Conservation (phyloP, 208 protist genomes). For the Wallacemonas rigidus region DNA sequence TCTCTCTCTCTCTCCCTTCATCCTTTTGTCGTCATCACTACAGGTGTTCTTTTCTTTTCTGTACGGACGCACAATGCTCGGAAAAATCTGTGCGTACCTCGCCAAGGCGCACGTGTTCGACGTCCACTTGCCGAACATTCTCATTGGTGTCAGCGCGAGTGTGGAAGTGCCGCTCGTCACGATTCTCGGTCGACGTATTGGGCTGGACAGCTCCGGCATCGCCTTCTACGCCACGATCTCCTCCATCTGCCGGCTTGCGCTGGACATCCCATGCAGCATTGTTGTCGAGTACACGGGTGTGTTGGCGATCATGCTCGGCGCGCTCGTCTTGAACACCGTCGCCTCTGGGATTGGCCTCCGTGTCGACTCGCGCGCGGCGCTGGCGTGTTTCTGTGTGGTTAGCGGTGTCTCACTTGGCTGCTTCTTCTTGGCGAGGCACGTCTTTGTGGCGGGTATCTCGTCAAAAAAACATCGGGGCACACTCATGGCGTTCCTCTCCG, state of each 20-base stretch:
- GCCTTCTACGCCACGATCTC: slow-evolving; percentile 63
- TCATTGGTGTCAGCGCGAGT: slow-evolving; percentile 70
- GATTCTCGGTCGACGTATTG: slow-evolving; percentile 66
- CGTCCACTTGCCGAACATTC: slow-evolving; percentile 78
- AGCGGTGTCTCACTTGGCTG: slow-evolving; percentile 67
- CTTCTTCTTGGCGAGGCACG: slow-evolving; percentile 84
- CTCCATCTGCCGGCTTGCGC: slow-evolving; percentile 48
- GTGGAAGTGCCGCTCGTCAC: slow-evolving; percentile 78
- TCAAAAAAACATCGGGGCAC: slow-evolving; percentile 77
- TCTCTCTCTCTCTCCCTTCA: neutral
- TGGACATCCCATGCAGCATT: slow-evolving; percentile 73
- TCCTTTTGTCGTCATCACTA: neutral
- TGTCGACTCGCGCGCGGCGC: slow-evolving; percentile 22
- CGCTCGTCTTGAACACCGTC: slow-evolving; percentile 46
- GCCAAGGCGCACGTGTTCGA: slow-evolving; percentile 63
- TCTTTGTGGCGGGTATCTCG: slow-evolving; percentile 69
- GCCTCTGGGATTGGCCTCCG: slow-evolving; percentile 38
- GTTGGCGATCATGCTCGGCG: slow-evolving; percentile 57
- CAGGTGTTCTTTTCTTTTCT: neutral
- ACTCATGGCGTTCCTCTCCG: slow-evolving; percentile 73
- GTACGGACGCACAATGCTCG: neutral
- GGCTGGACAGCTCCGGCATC: slow-evolving; percentile 41
- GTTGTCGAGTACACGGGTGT: slow-evolving; percentile 70
- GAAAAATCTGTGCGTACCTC: slow-evolving; percentile 20
- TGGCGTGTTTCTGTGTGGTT: slow-evolving; percentile 57